Conservation (phyloP, 2,329 filamentous ascomycete genomes). For the Aspergillus sp. region DNA sequence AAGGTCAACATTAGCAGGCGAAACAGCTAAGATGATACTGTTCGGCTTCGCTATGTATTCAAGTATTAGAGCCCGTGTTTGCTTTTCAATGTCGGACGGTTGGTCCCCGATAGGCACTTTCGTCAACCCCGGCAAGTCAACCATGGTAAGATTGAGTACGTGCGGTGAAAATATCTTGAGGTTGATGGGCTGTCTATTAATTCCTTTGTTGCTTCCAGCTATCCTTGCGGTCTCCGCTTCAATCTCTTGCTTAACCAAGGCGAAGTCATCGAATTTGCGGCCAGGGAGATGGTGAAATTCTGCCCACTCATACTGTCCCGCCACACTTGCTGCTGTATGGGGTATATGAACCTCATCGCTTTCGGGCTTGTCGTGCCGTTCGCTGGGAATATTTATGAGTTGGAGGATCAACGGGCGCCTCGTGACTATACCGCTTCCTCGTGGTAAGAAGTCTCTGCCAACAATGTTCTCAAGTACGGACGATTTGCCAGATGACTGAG, state of each 20-base stretch:
- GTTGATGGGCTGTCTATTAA: constrained; percentile 96
- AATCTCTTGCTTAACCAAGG: constrained; percentile 91
- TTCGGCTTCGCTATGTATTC: constrained; percentile 99
- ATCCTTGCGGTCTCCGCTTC: constrained; percentile 95
- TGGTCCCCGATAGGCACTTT: constrained; percentile 99
- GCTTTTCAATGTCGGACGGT: constrained; percentile 96
- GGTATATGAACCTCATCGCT: constrained; percentile 67
- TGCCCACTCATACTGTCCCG: constrained; percentile 74
- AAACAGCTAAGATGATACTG: constrained; percentile 95
- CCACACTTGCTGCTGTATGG: constrained; percentile 75
- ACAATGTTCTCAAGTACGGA: constrained; percentile 99
- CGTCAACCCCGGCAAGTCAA: constrained; percentile 92
- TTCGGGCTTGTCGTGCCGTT: constrained; percentile 68
- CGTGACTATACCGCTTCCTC: constrained; percentile 95
- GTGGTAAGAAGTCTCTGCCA: constrained; percentile 92
- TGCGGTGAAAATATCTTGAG: constrained; percentile 97
- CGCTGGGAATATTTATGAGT: constrained; percentile 89
- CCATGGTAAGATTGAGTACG: constrained; percentile 92
- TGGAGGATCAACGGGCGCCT: constrained; percentile 92
- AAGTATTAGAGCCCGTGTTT: constrained; percentile 92
- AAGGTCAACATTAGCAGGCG: constrained; percentile 94
- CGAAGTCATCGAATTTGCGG: constrained; percentile 86
- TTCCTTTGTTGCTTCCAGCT: constrained; percentile 95
- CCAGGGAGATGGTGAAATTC: constrained; percentile 96
- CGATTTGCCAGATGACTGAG: constrained; percentile 96